Base-by-base conservation (phyloP, 1,284 basidiomycete species). In the Fomitopsis schrenkii region DNA sequence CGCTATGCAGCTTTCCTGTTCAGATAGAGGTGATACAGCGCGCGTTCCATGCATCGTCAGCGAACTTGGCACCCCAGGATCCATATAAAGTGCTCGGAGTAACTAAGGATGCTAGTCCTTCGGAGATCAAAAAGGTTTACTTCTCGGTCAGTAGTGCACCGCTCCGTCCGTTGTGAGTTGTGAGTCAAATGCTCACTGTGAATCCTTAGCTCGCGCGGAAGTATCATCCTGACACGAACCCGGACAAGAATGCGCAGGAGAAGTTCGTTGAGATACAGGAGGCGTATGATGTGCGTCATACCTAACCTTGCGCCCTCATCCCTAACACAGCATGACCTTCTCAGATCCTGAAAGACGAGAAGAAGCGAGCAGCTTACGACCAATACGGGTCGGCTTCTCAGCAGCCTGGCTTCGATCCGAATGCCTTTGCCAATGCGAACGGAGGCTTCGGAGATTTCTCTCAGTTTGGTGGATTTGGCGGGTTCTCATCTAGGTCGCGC, bases 191-290 rank as follows among this genome's bases (percentile, higher is more conserved):
- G 6, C 35, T 8, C 14, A 19, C 45, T 30, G 8, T 57, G 53
- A 62, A 50, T 58, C 55, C 36, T 60, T 59, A 98, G 93, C 90
- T 99, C 65, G 97, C 97, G 35, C 93, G 97, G 64, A 97, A 98
- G 81, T 98, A 90, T 72, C 97, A 99, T 76, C 97, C 97, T 0
- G 97, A 99, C 72, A 95, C 95, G 22, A 98, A 95, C 77, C 93
- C 95, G 63, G 95, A 98, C 74, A 90, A 93, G 69, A 83, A 83
- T 55, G 94, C 97, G 0, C 91, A 94, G 70, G 93, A 94, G 65
- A 93, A 93, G 72, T 99, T 99, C 75, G 85, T 97, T 36, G 96
- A 99, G 75, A 98, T 99, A 62, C 97, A 99, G 75, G 85, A 88
- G 67, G 97, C 97, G 10, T 99, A 98, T 78, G 97, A 99, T 75